phyloP scores from a whole-genome alignment of 345 rosid genomes.

The Populus pruinosa region DNA sequence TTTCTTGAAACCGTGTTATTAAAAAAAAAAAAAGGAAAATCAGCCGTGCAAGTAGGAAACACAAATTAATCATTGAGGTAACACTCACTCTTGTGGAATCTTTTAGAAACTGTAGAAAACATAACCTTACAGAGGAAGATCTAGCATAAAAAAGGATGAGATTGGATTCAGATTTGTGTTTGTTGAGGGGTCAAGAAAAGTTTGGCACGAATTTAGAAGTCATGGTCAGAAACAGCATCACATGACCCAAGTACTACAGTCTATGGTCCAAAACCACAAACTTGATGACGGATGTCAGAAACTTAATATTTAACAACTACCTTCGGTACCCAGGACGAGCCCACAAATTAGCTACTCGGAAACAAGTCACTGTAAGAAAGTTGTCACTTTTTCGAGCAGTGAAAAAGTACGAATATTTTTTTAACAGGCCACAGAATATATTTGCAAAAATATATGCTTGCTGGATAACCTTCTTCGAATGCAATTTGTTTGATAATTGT shows the following conservation, averaged over 20 bases:
- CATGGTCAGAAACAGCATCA: neutral
- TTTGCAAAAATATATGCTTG: neutral
- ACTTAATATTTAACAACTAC: neutral
- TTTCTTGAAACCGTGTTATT: too few species aligned
- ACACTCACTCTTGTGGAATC: neutral
- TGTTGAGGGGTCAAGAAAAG: neutral
- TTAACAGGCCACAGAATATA: neutral
- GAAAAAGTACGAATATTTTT: neutral
- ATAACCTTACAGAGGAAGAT: neutral
- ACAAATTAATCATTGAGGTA: neutral
- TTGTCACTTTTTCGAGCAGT: neutral
- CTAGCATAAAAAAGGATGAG: neutral
- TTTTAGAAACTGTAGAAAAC: neutral
- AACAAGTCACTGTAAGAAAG: neutral
- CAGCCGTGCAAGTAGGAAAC: neutral
- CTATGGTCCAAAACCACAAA: neutral
- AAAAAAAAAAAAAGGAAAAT: neutral
- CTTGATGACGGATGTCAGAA: neutral
- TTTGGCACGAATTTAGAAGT: neutral
- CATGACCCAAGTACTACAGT: neutral
- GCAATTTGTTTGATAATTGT: conserved; percentile 1
- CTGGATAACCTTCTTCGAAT: neutral
- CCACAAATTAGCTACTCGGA: neutral
- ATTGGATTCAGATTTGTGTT: neutral
- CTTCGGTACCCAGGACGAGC: neutral